Percentiles rank a stretch among this genome's conserved stretches.
Conservation (phyloP, 2,329 filamentous ascomycete genomes). For the Fusarium metavorans region DNA sequence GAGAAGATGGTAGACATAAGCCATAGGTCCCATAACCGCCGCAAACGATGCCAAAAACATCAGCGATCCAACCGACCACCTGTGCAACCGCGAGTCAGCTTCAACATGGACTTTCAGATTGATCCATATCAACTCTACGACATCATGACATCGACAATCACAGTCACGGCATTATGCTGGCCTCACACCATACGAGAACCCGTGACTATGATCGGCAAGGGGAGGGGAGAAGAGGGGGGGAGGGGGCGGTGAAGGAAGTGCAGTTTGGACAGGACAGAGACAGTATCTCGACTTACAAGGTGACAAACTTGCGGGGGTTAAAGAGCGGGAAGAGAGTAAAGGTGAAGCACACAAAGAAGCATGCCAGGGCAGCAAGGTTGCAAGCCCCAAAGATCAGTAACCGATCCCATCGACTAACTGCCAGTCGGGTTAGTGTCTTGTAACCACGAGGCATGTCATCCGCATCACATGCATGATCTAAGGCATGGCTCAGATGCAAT, state of each 20-base stretch:
- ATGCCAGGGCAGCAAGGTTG: constrained; percentile 88
- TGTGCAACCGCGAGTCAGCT: constrained; percentile 56
- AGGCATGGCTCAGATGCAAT: constrained; percentile 52
- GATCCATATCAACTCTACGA: constrained; percentile 27
- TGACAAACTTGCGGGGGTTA: constrained; percentile 92
- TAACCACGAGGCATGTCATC: constrained; percentile 57
- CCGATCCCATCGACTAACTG: constrained; percentile 98
- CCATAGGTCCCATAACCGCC: constrained; percentile 89
- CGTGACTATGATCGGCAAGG: constrained; percentile 31
- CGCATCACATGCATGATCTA: constrained; percentile 57
- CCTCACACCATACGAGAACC: constrained; percentile 13
- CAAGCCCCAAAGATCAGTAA: constrained; percentile 91
- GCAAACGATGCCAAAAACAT: constrained; percentile 94
- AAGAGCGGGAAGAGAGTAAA: constrained; percentile 86
- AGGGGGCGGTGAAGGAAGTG: constrained; percentile 4
- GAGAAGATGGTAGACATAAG: constrained; percentile 85
- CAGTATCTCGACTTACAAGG: constrained; percentile 79
- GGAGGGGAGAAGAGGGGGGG: constrained; percentile 9
- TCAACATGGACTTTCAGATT: constrained; percentile 23
- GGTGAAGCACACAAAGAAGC: constrained; percentile 94
- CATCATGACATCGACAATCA: constrained; percentile 29
- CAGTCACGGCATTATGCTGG: constrained; percentile 25
- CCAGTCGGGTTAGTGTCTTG: constrained; percentile 51
- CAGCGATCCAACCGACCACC: constrained; percentile 93
- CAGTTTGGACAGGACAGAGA: constrained; percentile 6